These are phyloP conservation scores for Ilex asprella DNA, from an alignment of 257 asterid genomes.

Conservation along the genomic window DNA sequence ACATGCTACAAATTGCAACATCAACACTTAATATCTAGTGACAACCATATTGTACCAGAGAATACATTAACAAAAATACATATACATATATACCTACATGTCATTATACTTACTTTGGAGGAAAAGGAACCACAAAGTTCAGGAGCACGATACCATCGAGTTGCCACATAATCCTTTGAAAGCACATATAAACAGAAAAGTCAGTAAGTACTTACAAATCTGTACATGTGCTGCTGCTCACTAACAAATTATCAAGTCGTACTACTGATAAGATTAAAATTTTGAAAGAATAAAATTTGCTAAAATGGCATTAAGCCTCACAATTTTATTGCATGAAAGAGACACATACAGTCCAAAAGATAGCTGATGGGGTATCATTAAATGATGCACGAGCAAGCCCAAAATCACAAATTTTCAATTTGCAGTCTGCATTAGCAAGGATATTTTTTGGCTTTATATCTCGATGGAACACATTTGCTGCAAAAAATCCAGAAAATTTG, in stretches of 20 bases:
- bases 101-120: conserved; percentile 68
- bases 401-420: conserved; percentile 95
- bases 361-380: conserved; percentile 92
- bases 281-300: conserved; percentile 6
- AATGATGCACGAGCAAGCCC: conserved; percentile 96
- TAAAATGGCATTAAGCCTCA: conserved; percentile 9
- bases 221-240: no score
- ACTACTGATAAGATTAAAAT: neutral
- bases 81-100: neutral
- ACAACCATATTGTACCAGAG: conserved; percentile 6
- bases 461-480: conserved; percentile 92
- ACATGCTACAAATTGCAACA: no score
- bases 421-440: conserved; percentile 98
- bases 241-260: no score
- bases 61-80: neutral
- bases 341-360: conserved; percentile 94
- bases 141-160: conserved; percentile 99
- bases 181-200: neutral
- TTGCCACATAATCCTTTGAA: conserved; percentile 90
- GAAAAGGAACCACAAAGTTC: conserved; percentile 98
- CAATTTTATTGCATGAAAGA: conserved; percentile 9
- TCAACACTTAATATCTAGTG: no score
- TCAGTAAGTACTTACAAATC: neutral
- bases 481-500: conserved; percentile 15
- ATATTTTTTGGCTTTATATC: conserved; percentile 94